Base-by-base conservation (phyloP, 768 basidiomycete genomes). In the Psilocybe subaeruginosa region DNA sequence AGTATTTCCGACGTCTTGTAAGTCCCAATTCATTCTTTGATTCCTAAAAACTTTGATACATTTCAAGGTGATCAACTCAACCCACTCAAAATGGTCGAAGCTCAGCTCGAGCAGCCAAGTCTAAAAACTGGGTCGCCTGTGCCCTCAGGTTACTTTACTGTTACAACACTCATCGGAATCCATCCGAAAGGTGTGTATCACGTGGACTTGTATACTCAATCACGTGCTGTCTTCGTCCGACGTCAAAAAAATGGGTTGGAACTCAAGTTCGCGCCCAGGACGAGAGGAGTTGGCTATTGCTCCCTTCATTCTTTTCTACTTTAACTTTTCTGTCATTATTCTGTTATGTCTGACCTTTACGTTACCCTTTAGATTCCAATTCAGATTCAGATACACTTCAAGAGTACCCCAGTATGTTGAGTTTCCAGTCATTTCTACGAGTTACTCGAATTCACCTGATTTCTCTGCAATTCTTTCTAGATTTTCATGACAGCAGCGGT, bases 401-500 rank as follows among this genome's bases (percentile, higher is more conserved):
- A 37, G 31, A 53, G 3, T 33, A 33, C n/a, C 11, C 51, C 12
- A 53, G 51, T 53, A 53, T 6, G 51, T 53, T 6, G 8, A 2
- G 27, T 64, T 71, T 68, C 71, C 65, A 68, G 64, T 47, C 66
- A 48, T 53, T 70, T 72, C 67, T 58, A 70, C 56, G 19, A 23
- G 29, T 41, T 30, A 12, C 64, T 62, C 66, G 57, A 64, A 19
- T 58, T 35, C 48, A 54, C 23, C 49, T 61, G 19, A 59, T 49
- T 43, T 64, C 7, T 19, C 19, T 49, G 31, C 30, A 17, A 33
- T 60, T 52, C 45, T 48, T 5, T 49, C 4, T 59, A 77, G 72
- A 60, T 51, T 64, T 73, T 68, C 67, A 73, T 73, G 73, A 73
- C 58, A 64, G 61, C 52, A 59, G 47, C 43, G 45, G 52, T 46